Percentiles rank a stretch among this genome's conserved stretches.
These are phyloP conservation scores for Cryphonectria japonica DNA, from an alignment of 2,329 filamentous ascomycete genomes.

Conservation along the genomic window DNA sequence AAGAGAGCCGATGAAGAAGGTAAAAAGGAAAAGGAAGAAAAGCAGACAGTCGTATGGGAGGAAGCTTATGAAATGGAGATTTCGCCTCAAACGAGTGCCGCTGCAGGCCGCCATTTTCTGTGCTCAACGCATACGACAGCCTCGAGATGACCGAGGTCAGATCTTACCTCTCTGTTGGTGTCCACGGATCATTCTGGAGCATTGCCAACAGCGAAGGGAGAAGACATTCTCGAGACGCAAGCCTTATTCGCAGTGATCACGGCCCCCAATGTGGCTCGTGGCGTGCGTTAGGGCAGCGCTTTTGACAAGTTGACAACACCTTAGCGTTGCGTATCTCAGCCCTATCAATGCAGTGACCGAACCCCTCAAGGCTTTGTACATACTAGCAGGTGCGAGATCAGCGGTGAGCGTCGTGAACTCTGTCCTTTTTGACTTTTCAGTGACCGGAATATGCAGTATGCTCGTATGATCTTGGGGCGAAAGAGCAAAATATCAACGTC, in stretches of 20 bases:
- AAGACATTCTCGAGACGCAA: neutral
- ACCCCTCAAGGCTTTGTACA: neutral
- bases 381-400: neutral
- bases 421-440: neutral
- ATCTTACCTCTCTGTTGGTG: neutral
- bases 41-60: neutral
- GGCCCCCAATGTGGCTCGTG: neutral
- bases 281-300: neutral
- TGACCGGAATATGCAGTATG: neutral
- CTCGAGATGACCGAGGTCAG: neutral
- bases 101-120: conserved; percentile 2
- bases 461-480: neutral
- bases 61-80: neutral
- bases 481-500: neutral
- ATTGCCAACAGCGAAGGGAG: neutral
- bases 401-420: neutral
- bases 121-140: conserved; percentile 2
- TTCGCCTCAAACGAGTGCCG: neutral
- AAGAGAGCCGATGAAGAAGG: too few relatives aligned
- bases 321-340: neutral
- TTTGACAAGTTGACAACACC: conserved; percentile 2
- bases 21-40: neutral
- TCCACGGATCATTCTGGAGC: neutral
- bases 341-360: neutral
- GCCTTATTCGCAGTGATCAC: neutral